Evolutionary conservation across 2,329 filamentous ascomycete species (phyloP).

Genomic region (Curvularia lunata): DNA sequence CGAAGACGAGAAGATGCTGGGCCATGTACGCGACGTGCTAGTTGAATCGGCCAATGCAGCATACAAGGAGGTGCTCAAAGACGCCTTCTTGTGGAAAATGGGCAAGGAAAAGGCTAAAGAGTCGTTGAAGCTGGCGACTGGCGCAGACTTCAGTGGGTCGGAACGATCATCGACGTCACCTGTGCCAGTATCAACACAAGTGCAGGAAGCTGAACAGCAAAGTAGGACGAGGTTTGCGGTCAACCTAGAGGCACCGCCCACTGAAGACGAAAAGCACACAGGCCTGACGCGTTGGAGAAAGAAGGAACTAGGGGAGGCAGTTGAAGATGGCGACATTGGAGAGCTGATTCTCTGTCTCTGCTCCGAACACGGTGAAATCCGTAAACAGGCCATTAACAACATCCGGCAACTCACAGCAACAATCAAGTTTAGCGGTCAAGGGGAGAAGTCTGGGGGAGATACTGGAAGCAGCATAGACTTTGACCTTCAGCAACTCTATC

Average conservation of each 20-base stretch:
- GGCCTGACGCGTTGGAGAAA: constrained; percentile 69
- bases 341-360: constrained; percentile 76
- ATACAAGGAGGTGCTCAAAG: constrained; percentile 42
- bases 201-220: constrained; percentile 22
- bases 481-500: constrained; percentile 78
- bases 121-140: constrained; percentile 42
- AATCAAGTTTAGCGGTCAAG: constrained; percentile 51
- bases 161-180: constrained; percentile 42
- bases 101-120: constrained; percentile 47
- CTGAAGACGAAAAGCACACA: constrained; percentile 53
- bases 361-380: constrained; percentile 75
- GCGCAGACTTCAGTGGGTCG: constrained; percentile 45
- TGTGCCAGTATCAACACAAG: constrained; percentile 25
- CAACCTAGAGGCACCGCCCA: constrained; percentile 47
- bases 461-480: constrained; percentile 54
- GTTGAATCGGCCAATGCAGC: constrained; percentile 35
- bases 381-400: constrained; percentile 76
- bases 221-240: constrained; percentile 18
- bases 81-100: constrained; percentile 49
- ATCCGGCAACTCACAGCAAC: constrained; percentile 67
- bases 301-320: constrained; percentile 77
- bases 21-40: constrained; percentile 36
- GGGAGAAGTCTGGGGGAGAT: constrained; percentile 6
- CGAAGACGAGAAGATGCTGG: constrained; percentile 41
- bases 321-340: constrained; percentile 77